phyloP scores from a whole-genome alignment of 192 early-diverging fungal species.

The Thamnidium elegans region DNA sequence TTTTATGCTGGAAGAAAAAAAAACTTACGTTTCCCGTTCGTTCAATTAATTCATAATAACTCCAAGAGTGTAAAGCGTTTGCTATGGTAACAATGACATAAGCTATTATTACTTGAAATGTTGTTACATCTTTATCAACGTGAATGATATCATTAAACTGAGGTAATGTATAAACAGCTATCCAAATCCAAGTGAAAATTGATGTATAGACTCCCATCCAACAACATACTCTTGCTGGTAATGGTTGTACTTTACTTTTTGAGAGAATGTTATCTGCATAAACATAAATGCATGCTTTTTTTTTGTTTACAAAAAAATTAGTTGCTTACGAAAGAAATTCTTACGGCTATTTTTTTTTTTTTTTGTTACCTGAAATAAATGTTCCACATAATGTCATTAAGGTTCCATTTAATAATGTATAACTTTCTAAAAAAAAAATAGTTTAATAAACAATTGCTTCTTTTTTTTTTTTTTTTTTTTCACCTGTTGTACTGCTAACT shows the following conservation, averaged over 20 bases:
- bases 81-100: constrained; percentile 43
- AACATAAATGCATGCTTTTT: constrained; percentile 54
- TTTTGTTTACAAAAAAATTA: background rate
- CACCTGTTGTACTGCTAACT: background rate
- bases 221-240: constrained; percentile 50
- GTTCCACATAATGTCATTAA: constrained; percentile 49
- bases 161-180: constrained; percentile 50
- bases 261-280: constrained; percentile 52
- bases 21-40: constrained; percentile 44
- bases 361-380: constrained; percentile 42
- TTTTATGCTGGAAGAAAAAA: background rate
- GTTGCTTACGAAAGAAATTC: background rate
- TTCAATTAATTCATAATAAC: constrained; percentile 54
- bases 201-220: constrained; percentile 47
- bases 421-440: background rate
- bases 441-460: background rate
- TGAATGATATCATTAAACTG: constrained; percentile 43
- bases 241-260: constrained; percentile 37
- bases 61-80: constrained; percentile 47
- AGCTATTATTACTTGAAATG: constrained; percentile 6
- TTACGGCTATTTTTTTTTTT: background rate
- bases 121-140: background rate
- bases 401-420: constrained; percentile 43
- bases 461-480: background rate
- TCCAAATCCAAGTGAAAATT: constrained; percentile 41